Evolutionary conservation across 2,329 filamentous ascomycete genomes (phyloP), one percentile per base, ranked within the genome.

Genomic region (Nemania diffusa): DNA sequence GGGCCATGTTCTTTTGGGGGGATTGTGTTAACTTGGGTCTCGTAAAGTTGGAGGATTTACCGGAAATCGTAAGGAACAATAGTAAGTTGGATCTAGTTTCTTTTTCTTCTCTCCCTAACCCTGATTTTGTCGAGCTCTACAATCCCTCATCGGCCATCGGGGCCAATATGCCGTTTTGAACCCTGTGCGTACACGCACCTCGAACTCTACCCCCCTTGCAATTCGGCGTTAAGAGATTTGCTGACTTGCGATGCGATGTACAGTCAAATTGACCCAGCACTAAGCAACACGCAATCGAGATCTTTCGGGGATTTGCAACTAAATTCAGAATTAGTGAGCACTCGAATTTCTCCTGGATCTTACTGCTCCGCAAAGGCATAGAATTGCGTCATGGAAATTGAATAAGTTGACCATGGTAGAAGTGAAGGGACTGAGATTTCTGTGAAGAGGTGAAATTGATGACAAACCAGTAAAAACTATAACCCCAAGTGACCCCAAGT

Each of bases 1-100:
- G 96, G 15, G 94, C 93, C 0, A 84, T 96, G 81, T 96, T 97
- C 80, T 96, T 99, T 81, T 97, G 95, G 92, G 94, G 94, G 1
- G 96, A 99, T 81, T 90, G 93, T 59, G 82, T 98, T 63, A 82
- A 85, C 62, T 80, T 97, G 79, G 94, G 94, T 0, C 80, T 99
- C 44, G 84, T 96, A 44, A 88, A 86, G 77, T 79, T 84, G 68
- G 91, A 94, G 72, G 93, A 97, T 26, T 80, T 99, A 71, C 93
- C 94, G 0, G 84, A 87, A 71, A 83, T 84, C n/a, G 75, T 97
- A 75, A 82, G 85, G 71, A 77, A 80, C 57, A 86, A 84, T 76
- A 76, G 97, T 67, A 97, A 95, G 84, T 81, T 87, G 69, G 86
- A 96, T 26, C 86, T 91, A 52, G 90, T 89, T 72, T 93, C 50